These are phyloP conservation scores for Styphnolobium japonicum DNA, from an alignment of 306 rosid genomes.

Conservation along the genomic window DNA sequence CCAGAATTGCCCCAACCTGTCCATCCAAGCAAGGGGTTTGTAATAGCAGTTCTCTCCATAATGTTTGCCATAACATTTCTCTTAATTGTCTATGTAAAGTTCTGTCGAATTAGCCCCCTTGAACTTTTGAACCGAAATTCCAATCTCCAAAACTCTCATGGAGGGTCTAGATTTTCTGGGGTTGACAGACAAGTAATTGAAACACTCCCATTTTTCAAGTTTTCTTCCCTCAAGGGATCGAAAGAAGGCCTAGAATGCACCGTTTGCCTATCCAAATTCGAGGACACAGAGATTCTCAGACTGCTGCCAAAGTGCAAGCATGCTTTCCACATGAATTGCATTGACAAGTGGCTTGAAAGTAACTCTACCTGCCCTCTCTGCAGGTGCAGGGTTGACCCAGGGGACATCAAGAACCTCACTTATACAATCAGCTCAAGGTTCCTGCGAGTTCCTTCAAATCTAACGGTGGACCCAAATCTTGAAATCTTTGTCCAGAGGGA, in stretches of 20 bases:
- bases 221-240: constrained; percentile 71
- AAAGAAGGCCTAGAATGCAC: constrained; percentile 83
- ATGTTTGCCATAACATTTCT: constrained; percentile 50
- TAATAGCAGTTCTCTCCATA: constrained; percentile 42
- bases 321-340: constrained; percentile 79
- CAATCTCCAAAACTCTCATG: constrained; percentile 4
- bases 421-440: constrained; percentile 60
- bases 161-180: constrained; percentile 52
- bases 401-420: constrained; percentile 40
- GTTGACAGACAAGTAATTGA: constrained; percentile 59
- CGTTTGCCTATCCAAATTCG: constrained; percentile 74
- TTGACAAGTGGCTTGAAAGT: constrained; percentile 82
- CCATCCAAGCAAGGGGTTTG: constrained; percentile 53
- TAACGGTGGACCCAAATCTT: constrained; percentile 54
- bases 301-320: constrained; percentile 84
- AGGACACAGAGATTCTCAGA: constrained; percentile 65
- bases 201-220: constrained; percentile 71
- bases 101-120: constrained; percentile 38
- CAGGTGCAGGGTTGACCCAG: constrained; percentile 55
- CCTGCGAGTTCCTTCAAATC: constrained; percentile 53
- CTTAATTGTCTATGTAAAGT: constrained; percentile 55
- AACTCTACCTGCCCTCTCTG: constrained; percentile 92
- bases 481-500: constrained; percentile 78
- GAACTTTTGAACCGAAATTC: neutral
- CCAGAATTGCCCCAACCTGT: constrained; percentile 6